phyloP scores from a whole-genome alignment of 495 filamentous ascomycete genomes.

The Aspergillus leporis region DNA sequence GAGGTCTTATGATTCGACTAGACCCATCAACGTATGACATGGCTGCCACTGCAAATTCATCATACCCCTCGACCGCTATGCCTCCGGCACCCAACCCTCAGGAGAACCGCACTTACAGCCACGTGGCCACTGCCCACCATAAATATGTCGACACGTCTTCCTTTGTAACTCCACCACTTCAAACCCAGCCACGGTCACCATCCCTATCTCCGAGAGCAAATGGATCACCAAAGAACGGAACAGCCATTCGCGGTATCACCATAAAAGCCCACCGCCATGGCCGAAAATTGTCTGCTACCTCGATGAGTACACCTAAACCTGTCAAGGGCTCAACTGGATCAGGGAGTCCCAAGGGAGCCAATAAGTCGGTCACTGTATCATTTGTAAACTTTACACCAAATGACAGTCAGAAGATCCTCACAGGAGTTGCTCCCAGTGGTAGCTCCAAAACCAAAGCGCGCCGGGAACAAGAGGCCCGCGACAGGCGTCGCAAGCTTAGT shows the following conservation, averaged over 20 bases:
- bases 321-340: conserved; percentile 26
- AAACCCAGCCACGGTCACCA: conserved; percentile 35
- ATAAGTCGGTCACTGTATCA: conserved; percentile 52
- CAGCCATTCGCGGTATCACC: conserved; percentile 15
- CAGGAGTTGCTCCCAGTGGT: conserved; percentile 87
- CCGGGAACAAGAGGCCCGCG: conserved; percentile 80
- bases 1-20: conserved; percentile 50
- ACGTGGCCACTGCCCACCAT: conserved; percentile 25
- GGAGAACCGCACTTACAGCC: conserved; percentile 20
- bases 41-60: conserved; percentile 28
- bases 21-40: conserved; percentile 39
- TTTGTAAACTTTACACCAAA: conserved; percentile 93
- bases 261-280: conserved; percentile 32
- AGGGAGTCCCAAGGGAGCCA: conserved; percentile 34
- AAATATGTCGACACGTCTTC: conserved; percentile 32
- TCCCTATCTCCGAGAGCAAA: conserved; percentile 41
- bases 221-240: conserved; percentile 28
- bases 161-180: conserved; percentile 31
- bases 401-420: conserved; percentile 79
- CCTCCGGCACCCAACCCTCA: conserved; percentile 20
- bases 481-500: conserved; percentile 72
- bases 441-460: conserved; percentile 91
- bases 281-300: conserved; percentile 41
- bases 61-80: conserved; percentile 32
- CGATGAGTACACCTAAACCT: conserved; percentile 37